A percentile compares a stretch with the other conserved stretches of the same genome.
phyloP scores from a whole-genome alignment of 2,329 filamentous ascomycete species.

The Clarireedia monteithiana region DNA sequence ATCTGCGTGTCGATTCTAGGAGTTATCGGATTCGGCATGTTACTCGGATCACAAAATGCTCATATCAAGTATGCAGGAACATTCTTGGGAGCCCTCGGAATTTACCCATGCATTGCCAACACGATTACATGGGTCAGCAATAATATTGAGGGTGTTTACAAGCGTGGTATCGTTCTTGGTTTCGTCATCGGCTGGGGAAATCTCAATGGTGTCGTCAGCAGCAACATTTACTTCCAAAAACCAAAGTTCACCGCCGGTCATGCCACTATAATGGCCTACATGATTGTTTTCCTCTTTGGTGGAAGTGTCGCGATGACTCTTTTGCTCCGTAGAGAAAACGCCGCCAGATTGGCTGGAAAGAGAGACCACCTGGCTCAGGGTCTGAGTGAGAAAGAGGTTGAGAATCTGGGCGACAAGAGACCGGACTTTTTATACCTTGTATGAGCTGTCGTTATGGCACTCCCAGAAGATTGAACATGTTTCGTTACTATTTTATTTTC shows the following conservation, averaged over 20 bases:
- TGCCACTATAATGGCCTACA: constrained; percentile 64
- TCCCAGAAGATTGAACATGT: not conserved
- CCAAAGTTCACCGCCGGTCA: constrained; percentile 60
- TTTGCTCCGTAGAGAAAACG: constrained; percentile 59
- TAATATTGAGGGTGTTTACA: constrained; percentile 84
- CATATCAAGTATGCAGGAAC: constrained; percentile 72
- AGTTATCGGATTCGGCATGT: constrained; percentile 71
- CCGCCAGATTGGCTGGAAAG: constrained; percentile 51
- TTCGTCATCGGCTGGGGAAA: constrained; percentile 91
- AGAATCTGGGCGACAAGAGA: constrained; percentile 58
- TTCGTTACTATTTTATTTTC: not conserved
- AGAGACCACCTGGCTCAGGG: constrained; percentile 58
- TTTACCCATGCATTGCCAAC: constrained; percentile 79
- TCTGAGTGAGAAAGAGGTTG: constrained; percentile 52
- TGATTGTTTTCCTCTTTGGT: constrained; percentile 57
- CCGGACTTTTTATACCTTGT: constrained; percentile 65
- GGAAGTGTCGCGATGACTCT: constrained; percentile 61
- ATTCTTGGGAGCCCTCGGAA: constrained; percentile 77
- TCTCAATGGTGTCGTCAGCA: constrained; percentile 54
- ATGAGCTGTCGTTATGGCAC: constrained; percentile 24
- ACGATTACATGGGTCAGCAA: constrained; percentile 84
- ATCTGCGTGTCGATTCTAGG: constrained; percentile 64
- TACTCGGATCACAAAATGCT: constrained; percentile 56
- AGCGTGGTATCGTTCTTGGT: constrained; percentile 76
- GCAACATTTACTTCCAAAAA: constrained; percentile 61